Percentiles rank a stretch among this genome's conserved stretches.
Conservation (phyloP, 768 basidiomycete genomes). For the Lyophyllum semitale region DNA sequence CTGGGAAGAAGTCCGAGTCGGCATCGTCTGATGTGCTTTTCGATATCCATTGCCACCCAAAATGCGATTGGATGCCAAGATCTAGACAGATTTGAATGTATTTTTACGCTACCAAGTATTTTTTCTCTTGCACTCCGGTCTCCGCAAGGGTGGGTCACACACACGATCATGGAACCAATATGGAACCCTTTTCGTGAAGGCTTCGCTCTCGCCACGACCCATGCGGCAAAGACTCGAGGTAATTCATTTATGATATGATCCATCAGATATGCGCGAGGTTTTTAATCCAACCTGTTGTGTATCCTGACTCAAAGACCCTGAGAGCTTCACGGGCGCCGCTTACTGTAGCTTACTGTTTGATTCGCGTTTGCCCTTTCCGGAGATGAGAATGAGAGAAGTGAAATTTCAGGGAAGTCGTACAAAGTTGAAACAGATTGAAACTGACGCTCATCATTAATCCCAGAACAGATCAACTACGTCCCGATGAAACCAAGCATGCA, state of each 20-base stretch:
- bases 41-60: not conserved
- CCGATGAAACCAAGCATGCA: not conserved
- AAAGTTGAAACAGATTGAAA: too few species aligned
- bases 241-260: constrained; percentile 2
- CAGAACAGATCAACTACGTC: not conserved
- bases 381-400: too few species aligned
- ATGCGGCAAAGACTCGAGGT: constrained; percentile 7
- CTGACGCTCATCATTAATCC: not conserved
- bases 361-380: too few species aligned
- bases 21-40: constrained; percentile 1
- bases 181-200: not conserved
- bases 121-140: constrained; percentile 5
- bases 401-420: too few species aligned
- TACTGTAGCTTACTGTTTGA: not conserved
- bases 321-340: not conserved
- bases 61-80: not conserved
- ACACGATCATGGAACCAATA: constrained; percentile 10
- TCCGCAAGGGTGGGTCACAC: constrained; percentile 7
- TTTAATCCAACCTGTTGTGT: not conserved
- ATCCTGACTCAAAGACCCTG: constrained; percentile 6
- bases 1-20: constrained; percentile 4
- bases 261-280: not conserved
- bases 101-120: not conserved
- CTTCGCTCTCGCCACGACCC: constrained; percentile 4
- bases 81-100: constrained; percentile 6